phyloP scores from a whole-genome alignment of 129 eudicot species.

The Saposhnikovia divaricata region DNA sequence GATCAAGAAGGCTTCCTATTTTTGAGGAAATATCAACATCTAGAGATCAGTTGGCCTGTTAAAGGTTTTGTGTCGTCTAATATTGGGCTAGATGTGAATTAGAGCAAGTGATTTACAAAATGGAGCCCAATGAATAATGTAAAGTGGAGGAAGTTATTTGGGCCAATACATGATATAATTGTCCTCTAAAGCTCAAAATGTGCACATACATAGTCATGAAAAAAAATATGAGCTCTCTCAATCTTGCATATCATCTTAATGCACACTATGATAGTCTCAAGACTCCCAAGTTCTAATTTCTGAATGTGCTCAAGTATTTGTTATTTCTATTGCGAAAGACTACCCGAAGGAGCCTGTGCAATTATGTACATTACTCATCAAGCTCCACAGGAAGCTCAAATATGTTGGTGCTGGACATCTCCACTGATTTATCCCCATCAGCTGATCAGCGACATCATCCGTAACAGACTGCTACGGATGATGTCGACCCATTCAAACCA shows the following conservation, averaged over 20 bases:
- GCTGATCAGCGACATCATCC: conserved; percentile 32
- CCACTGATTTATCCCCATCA: conserved; percentile 20
- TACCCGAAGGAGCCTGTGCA: too few relatives aligned
- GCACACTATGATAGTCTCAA: too few relatives aligned
- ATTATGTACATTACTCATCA: not conserved
- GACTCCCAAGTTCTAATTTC: too few relatives aligned
- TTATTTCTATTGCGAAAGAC: too few relatives aligned
- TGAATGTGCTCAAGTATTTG: too few relatives aligned
- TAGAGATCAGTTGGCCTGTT: conserved; percentile 92
- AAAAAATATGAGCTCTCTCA: not conserved
- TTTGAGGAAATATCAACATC: conserved; percentile 72
- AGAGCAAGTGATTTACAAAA: not conserved
- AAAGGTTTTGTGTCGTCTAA: not conserved
- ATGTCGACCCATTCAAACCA: too few relatives aligned
- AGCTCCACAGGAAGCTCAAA: conserved; percentile 53
- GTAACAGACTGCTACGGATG: too few relatives aligned
- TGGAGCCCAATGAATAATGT: not conserved
- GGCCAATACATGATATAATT: too few relatives aligned
- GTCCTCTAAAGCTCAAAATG: not conserved
- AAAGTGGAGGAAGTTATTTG: not conserved
- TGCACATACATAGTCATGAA: not conserved
- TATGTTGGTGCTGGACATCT: conserved; percentile 23
- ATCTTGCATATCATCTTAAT: too few relatives aligned
- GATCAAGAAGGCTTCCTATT: conserved; percentile 85
- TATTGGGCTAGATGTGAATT: not conserved